Conservation (phyloP, 2,329 filamentous ascomycete species). For the Rutstroemia sp. region DNA sequence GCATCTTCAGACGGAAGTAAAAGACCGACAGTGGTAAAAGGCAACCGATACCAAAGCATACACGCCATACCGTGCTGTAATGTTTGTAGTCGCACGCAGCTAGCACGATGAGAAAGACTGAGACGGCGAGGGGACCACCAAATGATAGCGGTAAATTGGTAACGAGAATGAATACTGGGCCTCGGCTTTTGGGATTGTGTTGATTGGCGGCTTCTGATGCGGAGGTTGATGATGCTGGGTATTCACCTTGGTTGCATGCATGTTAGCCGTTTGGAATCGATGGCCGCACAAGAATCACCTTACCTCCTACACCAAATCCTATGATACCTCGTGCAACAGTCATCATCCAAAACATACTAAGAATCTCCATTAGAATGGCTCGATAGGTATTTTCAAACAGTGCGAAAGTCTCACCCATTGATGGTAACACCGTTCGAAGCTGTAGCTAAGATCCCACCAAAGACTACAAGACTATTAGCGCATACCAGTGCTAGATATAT, state of each 20-base stretch:
- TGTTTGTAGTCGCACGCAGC: constrained; percentile 30
- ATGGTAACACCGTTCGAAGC: constrained; percentile 38
- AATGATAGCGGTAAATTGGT: constrained; percentile 37
- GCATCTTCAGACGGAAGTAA: constrained; percentile 47
- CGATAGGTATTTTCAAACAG: neutral
- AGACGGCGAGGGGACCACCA: constrained; percentile 36
- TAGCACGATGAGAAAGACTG: constrained; percentile 40
- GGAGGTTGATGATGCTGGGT: constrained; percentile 40
- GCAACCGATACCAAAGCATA: constrained; percentile 42
- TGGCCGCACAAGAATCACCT: neutral
- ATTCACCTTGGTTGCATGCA: constrained; percentile 31
- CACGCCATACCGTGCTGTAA: constrained; percentile 39
- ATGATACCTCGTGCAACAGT: constrained; percentile 41
- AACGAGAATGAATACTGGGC: constrained; percentile 39
- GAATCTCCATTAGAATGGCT: neutral
- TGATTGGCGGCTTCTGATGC: constrained; percentile 43
- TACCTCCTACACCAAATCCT: constrained; percentile 39
- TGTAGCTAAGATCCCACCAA: constrained; percentile 37
- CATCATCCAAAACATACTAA: constrained; percentile 46
- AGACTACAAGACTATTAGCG: constrained; percentile 30
- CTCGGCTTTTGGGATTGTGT: constrained; percentile 32
- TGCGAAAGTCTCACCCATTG: constrained; percentile 21
- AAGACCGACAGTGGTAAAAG: constrained; percentile 46
- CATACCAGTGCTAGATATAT: neutral
- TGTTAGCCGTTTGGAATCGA: neutral